Conservation (phyloP, 495 filamentous ascomycete species). For the Penicillium argentinense region DNA sequence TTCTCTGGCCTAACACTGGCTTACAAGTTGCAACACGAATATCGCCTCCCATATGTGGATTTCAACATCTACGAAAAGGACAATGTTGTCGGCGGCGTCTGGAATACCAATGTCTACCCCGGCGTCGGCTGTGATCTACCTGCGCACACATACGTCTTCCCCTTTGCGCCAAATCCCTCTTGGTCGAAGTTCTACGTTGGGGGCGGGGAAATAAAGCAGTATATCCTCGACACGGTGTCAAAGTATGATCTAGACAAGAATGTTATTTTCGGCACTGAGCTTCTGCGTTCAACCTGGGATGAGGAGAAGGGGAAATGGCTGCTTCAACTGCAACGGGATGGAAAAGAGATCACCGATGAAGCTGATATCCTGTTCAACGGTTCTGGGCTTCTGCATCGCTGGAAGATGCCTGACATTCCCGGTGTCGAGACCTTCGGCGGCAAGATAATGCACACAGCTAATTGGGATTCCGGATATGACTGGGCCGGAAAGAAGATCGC, state of each 20-base stretch:
- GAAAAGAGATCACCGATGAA: conserved; percentile 2
- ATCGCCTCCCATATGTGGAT: conserved; percentile 18
- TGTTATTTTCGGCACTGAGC: conserved; percentile 40
- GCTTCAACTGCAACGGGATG: conserved; percentile 36
- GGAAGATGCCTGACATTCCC: conserved; percentile 40
- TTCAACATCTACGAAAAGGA: conserved; percentile 42
- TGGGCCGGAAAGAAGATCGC: conserved; percentile 43
- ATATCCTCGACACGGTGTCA: conserved; percentile 50
- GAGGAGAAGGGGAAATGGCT: conserved; percentile 44
- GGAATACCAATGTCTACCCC: conserved; percentile 41
- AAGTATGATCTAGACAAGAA: conserved; percentile 55
- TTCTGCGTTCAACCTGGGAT: conserved; percentile 51
- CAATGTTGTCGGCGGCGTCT: conserved; percentile 36
- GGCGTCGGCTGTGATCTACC: conserved; percentile 34
- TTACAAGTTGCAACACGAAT: conserved; percentile 28
- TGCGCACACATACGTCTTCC: conserved; percentile 42
- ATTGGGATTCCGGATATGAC: conserved; percentile 21
- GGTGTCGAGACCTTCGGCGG: conserved; percentile 16
- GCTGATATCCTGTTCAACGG: conserved; percentile 50
- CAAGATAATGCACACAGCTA: conserved; percentile 24
- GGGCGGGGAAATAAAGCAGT: conserved; percentile 58
- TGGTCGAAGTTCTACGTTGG: conserved; percentile 59
- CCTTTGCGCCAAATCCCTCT: conserved; percentile 59
- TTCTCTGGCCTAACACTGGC: conserved; percentile 37
- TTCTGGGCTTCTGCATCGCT: conserved; percentile 49